Conservation (phyloP, 129 eudicot species). For the Heracleum sosnowskyi region DNA sequence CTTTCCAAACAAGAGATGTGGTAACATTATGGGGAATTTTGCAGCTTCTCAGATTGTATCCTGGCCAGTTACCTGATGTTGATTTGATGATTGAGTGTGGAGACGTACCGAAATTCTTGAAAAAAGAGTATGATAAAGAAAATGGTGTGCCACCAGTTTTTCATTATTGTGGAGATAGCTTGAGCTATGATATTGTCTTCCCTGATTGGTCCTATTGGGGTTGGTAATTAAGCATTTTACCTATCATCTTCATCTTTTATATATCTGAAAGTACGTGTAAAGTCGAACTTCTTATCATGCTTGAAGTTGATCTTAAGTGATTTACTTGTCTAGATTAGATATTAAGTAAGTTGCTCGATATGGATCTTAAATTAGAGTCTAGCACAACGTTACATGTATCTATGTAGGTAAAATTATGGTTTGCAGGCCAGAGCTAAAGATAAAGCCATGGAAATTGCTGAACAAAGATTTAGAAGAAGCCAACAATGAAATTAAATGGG, state of each 20-base stretch:
- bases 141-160: conserved; percentile 53
- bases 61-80: conserved; percentile 67
- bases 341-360: too few relatives aligned
- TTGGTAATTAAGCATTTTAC: conserved; percentile 47
- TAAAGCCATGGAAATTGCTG: conserved; percentile 66
- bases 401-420: neutral
- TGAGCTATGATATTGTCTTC: conserved; percentile 61
- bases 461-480: conserved; percentile 48
- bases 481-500: conserved; percentile 47
- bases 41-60: conserved; percentile 69
- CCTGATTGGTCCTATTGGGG: conserved; percentile 99
- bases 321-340: neutral
- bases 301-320: neutral
- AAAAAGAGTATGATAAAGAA: conserved; percentile 18
- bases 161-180: conserved; percentile 73
- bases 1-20: conserved; percentile 72
- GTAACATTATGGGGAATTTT: conserved; percentile 79
- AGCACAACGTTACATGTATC: neutral
- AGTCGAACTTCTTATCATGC: neutral
- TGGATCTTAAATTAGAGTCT: neutral
- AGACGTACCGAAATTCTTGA: conserved; percentile 46
- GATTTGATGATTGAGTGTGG: conserved; percentile 74
- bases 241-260: neutral
- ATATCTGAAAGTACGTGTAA: neutral
- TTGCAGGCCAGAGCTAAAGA: conserved; percentile 67